Evolutionary conservation across 768 basidiomycete species (phyloP), one percentile per base, ranked within the genome.

Genomic region (Russula dissimulans): DNA sequence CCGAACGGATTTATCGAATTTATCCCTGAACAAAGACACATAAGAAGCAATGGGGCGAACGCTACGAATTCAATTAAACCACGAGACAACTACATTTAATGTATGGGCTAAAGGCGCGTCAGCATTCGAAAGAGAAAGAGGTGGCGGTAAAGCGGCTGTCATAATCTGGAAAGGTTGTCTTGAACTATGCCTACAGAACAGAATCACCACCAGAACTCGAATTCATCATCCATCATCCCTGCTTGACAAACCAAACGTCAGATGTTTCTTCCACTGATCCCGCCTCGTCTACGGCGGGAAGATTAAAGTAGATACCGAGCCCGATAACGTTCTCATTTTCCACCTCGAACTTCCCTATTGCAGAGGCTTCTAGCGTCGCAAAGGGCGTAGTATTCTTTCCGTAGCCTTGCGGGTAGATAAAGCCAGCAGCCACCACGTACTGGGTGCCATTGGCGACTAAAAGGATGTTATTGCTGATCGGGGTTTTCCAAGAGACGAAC

Each of bases 391-490:
- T 8, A 26, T 64, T 62, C n/a, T 32, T 54, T 10, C 55, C 60
- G 11, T 56, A 64, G 6, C 63, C 63, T 15, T 41, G 22, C 18
- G 55, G 63, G 34, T 63, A 64, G 22, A 57, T 29, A 11, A 36
- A 46, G 18, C 45, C 57, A n/a, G 10, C 8, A 38, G 22, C 46
- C 36, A 62, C n/a, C 31, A 41, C 34, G 22, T 22, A 57, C n/a
- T 17, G 15, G 44, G 12, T 31, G n/a, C 3, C n/a, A 17, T 41
- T 36, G 7, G 10, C 18, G 11, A 3, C 26, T 0, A 61, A 18
- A 11, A 51, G 63, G 18, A 43, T 15, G 32, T 64, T 50, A 12
- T 2, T 31, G 15, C 10, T 29, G 4, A 0, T 32, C 11, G 31
- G 11, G 6, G 44, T 26, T 3, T 31, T 11, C 43, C 41, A 57